phyloP scores from a whole-genome alignment of 73 alveolate species.

The Durusdinium trenchii region DNA sequence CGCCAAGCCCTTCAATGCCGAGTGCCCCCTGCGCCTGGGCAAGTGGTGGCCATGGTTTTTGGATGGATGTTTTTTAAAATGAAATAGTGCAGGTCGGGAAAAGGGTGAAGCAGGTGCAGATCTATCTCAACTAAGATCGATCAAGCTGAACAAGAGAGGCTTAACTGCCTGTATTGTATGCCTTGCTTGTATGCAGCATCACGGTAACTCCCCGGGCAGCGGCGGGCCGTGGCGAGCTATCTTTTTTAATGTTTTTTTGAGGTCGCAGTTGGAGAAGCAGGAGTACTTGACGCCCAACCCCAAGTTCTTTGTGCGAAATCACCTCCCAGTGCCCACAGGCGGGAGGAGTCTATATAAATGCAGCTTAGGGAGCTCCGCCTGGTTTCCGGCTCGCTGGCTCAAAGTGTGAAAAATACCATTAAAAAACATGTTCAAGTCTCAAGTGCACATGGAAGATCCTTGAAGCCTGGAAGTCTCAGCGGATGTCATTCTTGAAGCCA shows the following conservation, averaged over 20 bases:
- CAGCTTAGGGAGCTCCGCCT: no score
- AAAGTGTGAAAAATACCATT: no score
- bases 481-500: no score
- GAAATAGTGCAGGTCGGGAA: not conserved
- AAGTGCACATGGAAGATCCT: no score
- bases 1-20: conserved; percentile 88
- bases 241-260: not conserved
- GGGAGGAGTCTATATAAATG: no score
- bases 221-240: not conserved
- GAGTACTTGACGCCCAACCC: conserved; percentile 57
- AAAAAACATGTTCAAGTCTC: no score
- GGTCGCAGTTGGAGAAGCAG: conserved; percentile 40
- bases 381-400: no score
- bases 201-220: not conserved
- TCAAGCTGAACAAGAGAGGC: no score
- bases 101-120: not conserved
- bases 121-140: not conserved
- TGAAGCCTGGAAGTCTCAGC: no score
- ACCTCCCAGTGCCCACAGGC: conserved; percentile 57
- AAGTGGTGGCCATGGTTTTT: not conserved
- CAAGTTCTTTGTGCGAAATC: conserved; percentile 81
- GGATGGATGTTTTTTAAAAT: not conserved
- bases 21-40: conserved; percentile 33
- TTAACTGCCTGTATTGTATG: not conserved
- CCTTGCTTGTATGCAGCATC: not conserved